Evolutionary conservation across 192 early-diverging fungal genomes (phyloP).

Genomic region (Gaertneriomyces semiglobifer): DNA sequence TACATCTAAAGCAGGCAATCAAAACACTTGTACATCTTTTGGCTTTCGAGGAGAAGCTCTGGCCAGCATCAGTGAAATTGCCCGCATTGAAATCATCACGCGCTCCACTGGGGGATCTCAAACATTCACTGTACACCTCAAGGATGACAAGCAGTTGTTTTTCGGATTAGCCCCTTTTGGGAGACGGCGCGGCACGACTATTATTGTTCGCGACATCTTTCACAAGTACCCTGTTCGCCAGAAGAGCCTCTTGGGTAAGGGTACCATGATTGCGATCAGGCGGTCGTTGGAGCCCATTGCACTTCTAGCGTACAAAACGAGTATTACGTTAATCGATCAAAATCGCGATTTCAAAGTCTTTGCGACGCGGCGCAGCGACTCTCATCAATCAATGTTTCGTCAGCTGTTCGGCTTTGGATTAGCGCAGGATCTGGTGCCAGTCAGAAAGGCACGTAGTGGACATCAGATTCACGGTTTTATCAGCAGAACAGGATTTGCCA

Average conservation of each 20-base stretch:
- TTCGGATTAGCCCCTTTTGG: slow-evolving; percentile 39
- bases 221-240: slow-evolving; percentile 66
- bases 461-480: background rate
- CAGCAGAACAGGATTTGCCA: background rate
- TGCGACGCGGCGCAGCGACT: background rate
- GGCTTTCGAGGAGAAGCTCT: slow-evolving; percentile 73
- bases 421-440: slow-evolving; percentile 9
- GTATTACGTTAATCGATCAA: slow-evolving; percentile 19
- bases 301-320: slow-evolving; percentile 28
- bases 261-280: slow-evolving; percentile 44
- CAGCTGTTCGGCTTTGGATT: slow-evolving; percentile 13
- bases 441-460: slow-evolving; percentile 19
- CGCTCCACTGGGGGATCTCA: no score
- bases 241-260: slow-evolving; percentile 41
- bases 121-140: background rate
- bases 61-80: slow-evolving; percentile 43
- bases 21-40: slow-evolving; percentile 39
- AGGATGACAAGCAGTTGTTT: slow-evolving; percentile 51
- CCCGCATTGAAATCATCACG: slow-evolving; percentile 51
- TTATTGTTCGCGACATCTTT: slow-evolving; percentile 62
- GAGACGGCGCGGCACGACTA: slow-evolving; percentile 53
- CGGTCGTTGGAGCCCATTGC: slow-evolving; percentile 50
- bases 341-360: slow-evolving; percentile 7
- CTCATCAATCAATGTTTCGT: background rate
- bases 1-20: slow-evolving; percentile 58